phyloP scores from a whole-genome alignment of 2,329 filamentous ascomycete species.

The Aspergillus proliferans region DNA sequence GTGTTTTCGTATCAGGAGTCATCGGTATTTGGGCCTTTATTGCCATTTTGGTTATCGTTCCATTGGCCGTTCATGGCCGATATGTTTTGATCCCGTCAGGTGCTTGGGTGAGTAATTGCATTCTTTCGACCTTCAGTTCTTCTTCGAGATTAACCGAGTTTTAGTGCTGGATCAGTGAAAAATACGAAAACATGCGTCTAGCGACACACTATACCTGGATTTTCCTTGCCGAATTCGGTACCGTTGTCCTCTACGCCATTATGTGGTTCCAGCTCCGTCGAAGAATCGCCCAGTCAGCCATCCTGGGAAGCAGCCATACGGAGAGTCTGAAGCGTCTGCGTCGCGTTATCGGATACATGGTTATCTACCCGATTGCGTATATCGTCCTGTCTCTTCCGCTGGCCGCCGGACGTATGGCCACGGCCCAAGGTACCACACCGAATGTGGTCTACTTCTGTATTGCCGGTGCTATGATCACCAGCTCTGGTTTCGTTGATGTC shows the following conservation, averaged over 20 bases:
- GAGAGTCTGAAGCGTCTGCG: conserved; percentile 34
- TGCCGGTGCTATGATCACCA: conserved; percentile 52
- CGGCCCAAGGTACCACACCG: conserved; percentile 27
- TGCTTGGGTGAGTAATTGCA: conserved; percentile 36
- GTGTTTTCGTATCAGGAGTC: conserved; percentile 40
- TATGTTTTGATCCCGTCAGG: conserved; percentile 45
- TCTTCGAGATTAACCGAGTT: conserved; percentile 2
- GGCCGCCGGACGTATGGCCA: conserved; percentile 44
- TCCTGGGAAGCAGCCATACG: conserved; percentile 29
- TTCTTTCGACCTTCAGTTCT: not conserved
- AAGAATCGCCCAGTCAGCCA: conserved; percentile 35
- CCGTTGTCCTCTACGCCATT: conserved; percentile 43
- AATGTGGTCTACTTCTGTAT: conserved; percentile 44
- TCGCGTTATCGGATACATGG: conserved; percentile 43
- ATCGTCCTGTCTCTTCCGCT: conserved; percentile 59
- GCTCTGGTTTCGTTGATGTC: conserved; percentile 55
- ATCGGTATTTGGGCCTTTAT: conserved; percentile 43
- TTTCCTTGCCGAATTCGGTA: conserved; percentile 48
- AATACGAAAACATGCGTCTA: conserved; percentile 41
- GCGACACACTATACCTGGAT: conserved; percentile 52
- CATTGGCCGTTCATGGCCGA: conserved; percentile 37
- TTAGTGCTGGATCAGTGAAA: conserved; percentile 30
- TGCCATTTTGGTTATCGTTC: conserved; percentile 42
- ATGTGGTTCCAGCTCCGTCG: conserved; percentile 45
- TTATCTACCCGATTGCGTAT: conserved; percentile 48